These are phyloP conservation scores for Phialophora expanda DNA, from an alignment of 2,329 filamentous ascomycete genomes.

Conservation along the genomic window DNA sequence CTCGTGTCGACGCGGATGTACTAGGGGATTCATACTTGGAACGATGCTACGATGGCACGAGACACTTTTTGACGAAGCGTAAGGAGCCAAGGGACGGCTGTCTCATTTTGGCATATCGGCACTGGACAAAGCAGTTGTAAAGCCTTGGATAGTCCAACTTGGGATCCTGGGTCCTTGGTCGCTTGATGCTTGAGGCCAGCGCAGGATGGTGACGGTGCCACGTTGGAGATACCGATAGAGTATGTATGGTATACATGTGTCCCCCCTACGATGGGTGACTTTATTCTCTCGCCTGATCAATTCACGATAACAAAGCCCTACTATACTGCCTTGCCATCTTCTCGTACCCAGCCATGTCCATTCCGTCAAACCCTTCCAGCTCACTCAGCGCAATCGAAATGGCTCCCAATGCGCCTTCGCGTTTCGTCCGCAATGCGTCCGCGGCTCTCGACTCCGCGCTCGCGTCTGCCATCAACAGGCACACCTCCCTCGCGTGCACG, in stretches of 20 bases:
- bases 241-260: too few species aligned
- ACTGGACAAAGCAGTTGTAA: too few species aligned
- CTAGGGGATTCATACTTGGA: not conserved
- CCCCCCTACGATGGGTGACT: too few species aligned
- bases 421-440: conserved; percentile 3
- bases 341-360: conserved; percentile 30
- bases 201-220: not conserved
- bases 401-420: conserved; percentile 9
- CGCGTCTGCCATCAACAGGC: conserved; percentile 2
- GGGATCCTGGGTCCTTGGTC: too few species aligned
- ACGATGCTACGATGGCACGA: not conserved
- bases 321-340: conserved; percentile 21
- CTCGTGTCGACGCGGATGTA: conserved; percentile 15
- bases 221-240: too few species aligned
- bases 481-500: conserved; percentile 22
- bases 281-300: too few species aligned
- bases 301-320: not conserved
- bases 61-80: not conserved
- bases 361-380: conserved; percentile 8
- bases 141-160: too few species aligned
- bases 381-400: conserved; percentile 14
- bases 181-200: too few species aligned
- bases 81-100: too few species aligned
- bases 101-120: too few species aligned
- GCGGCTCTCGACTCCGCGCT: not conserved